Conservation (phyloP, 2,329 filamentous ascomycete genomes). For the Phaeoacremonium minimum region DNA sequence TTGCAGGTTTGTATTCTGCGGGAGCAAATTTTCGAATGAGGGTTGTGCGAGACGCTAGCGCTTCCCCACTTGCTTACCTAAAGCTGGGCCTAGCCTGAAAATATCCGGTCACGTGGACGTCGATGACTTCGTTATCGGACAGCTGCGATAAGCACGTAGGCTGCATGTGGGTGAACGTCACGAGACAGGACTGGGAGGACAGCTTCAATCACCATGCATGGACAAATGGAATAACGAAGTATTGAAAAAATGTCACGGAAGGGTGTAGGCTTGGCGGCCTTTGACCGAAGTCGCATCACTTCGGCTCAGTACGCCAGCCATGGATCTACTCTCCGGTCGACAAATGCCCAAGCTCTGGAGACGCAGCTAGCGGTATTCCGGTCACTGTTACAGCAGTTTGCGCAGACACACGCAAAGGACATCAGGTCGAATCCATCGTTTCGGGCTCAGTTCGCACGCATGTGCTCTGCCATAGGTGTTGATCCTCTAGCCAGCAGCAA, state of each 20-base stretch:
- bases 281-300: slow-evolving; percentile 78
- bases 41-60: too few species aligned
- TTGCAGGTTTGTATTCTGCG: too few species aligned
- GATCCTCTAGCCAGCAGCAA: slow-evolving; percentile 79
- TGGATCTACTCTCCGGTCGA: slow-evolving; percentile 79
- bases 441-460: slow-evolving; percentile 93
- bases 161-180: too few species aligned
- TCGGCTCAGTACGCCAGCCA: slow-evolving; percentile 88
- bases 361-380: slow-evolving; percentile 96
- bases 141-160: too few species aligned
- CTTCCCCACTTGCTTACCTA: too few species aligned
- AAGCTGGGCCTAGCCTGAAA: too few species aligned
- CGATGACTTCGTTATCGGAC: too few species aligned
- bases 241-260: slow-evolving; percentile 65
- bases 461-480: slow-evolving; percentile 96
- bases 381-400: slow-evolving; percentile 90
- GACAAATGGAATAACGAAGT: too few species aligned
- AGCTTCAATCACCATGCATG: too few species aligned
- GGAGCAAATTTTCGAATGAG: too few species aligned
- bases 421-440: slow-evolving; percentile 95
- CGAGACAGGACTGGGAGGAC: too few species aligned
- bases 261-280: slow-evolving; percentile 86
- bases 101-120: too few species aligned
- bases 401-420: slow-evolving; percentile 88
- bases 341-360: slow-evolving; percentile 79